Base-by-base conservation (phyloP, 2,329 filamentous ascomycete species). In the Dactylellina drechsleri region DNA sequence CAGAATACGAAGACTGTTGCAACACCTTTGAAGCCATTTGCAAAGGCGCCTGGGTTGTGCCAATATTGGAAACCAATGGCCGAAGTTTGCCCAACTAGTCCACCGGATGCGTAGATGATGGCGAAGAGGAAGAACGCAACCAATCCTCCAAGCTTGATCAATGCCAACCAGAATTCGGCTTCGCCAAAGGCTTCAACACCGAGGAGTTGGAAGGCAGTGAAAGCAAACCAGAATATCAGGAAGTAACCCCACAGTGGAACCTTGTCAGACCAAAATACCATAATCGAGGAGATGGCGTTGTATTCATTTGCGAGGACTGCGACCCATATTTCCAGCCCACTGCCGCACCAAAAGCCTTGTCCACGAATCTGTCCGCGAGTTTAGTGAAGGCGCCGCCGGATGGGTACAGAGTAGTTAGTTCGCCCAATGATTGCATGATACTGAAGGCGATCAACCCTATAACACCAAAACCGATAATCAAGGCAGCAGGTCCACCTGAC, bases 261-360 rank as follows among this genome's bases (percentile, higher is more conserved):
- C 80, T 0, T 83, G 77, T 79, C 76, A 66, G 88, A 84, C 91
- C 91, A 93, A 81, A 90, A 93, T 80, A 92, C 88, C 76, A 93
- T 91, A 66, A 93, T 90, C 56, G 92, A 83, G 4, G 90, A 90
- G 0, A 90, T 88, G 0, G 90, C 89, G 0, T 88, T 91, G 45
- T 93, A 84, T 80, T 93, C 91, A 7, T 92, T 85, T 0, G 90
- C 90, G 78, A 87, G 91, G 0, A 90, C 92, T 68, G 90, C 87
- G 16, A 88, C 85, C 90, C 89, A 93, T 43, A 86, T 89, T 92
- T 89, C 91, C 91, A 93, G 18, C 91, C 91, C 86, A 93, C 90
- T 18, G 90, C 86, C 79, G 93, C 93, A 6, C 90, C 90, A 56
- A 92, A 83, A 66, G 88, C 89, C 10, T 87, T 88, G 79, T 91